These are phyloP conservation scores for Elsinoe batatas DNA, from an alignment of 2,329 filamentous ascomycete species.

Conservation along the genomic window DNA sequence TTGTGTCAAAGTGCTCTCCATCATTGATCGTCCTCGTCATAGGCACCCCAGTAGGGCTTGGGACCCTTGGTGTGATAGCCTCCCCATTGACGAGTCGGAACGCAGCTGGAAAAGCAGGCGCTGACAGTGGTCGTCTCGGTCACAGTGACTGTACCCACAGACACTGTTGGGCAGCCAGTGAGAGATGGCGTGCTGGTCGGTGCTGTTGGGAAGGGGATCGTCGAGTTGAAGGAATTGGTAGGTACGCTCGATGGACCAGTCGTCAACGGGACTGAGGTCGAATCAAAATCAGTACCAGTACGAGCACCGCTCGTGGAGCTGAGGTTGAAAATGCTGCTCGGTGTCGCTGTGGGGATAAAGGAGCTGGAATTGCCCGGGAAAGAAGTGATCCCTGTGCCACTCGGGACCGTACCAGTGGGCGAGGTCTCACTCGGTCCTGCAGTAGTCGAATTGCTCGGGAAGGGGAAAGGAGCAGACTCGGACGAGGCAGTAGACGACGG, in stretches of 20 bases:
- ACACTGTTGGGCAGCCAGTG: background rate
- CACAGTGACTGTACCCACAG: conserved; percentile 5
- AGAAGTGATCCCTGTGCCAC: background rate
- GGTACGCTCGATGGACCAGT: conserved; percentile 6
- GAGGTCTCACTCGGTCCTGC: background rate
- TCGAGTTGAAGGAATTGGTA: conserved; percentile 1
- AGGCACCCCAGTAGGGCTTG: conserved; percentile 7
- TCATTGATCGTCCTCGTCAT: conserved; percentile 1
- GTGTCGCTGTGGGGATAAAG: background rate
- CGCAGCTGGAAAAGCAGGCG: conserved; percentile 3
- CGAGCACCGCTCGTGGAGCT: conserved; percentile 2
- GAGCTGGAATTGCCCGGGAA: conserved; percentile 7
- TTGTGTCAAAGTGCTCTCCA: background rate
- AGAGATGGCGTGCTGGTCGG: background rate
- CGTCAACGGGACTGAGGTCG: background rate
- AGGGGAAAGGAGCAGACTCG: background rate
- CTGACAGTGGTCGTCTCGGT: conserved; percentile 4
- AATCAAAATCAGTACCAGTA: conserved; percentile 11
- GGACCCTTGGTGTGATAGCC: conserved; percentile 1
- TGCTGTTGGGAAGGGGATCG: background rate
- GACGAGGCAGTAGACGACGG: background rate
- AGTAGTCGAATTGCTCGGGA: conserved; percentile 2
- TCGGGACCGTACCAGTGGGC: conserved; percentile 1
- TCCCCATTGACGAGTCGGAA: background rate
- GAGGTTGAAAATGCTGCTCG: background rate